Evolutionary conservation across 176 grass and related monocot species (phyloP), one percentile per base, ranked within the genome.

Genomic region (Raddia guianensis): DNA sequence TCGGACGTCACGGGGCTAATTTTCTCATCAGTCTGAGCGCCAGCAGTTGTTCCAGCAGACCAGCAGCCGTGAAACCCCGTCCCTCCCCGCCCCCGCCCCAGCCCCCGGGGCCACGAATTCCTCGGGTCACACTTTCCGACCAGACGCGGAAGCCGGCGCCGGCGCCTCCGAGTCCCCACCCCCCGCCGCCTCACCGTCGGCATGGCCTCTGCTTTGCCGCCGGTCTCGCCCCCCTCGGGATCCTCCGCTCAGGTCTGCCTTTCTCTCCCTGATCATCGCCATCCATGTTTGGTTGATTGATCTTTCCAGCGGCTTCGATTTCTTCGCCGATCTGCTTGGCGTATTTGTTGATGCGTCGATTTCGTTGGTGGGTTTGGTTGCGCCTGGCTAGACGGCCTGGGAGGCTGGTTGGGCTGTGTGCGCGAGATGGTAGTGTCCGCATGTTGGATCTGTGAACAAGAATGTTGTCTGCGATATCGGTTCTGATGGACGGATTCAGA

Each of bases 161-260:
- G 49, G 68, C 14, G 12, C 44, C 20, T 76, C 57, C 44, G 58
- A 76, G 43, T 34, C 61, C 46, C 58, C 44, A 44, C 16, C 74
- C 44, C 49, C n/a, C 15, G 5, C 42, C 43, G 58, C 68, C 68
- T 33, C 51, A 77, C 51, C 63, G 74, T 44, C 15, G 15, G 58
- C 53, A 84, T 84, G 86, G 11, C 20, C 12, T 62, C 69, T 5
- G 16, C 45, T 0, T 49, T 81, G 11, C 11, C 81, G 4, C 53
- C 46, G 62, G 53, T 19, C 53, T 67, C 81, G 52, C 34, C 75
- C 35, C 70, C 75, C 19, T 83, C 69, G 7, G 74, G 59, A 14
- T 51, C 54, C 46, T 52, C 18, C 46, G 9, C 62, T n/a, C 70
- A 89, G 87, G 87, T 84, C 16, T 33, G 45, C 33, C 40, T 40